Percentiles rank a stretch among this genome's conserved stretches.
These are phyloP conservation scores for Ophiostoma australiae DNA, from an alignment of 2,329 filamentous ascomycete genomes.

Conservation along the genomic window DNA sequence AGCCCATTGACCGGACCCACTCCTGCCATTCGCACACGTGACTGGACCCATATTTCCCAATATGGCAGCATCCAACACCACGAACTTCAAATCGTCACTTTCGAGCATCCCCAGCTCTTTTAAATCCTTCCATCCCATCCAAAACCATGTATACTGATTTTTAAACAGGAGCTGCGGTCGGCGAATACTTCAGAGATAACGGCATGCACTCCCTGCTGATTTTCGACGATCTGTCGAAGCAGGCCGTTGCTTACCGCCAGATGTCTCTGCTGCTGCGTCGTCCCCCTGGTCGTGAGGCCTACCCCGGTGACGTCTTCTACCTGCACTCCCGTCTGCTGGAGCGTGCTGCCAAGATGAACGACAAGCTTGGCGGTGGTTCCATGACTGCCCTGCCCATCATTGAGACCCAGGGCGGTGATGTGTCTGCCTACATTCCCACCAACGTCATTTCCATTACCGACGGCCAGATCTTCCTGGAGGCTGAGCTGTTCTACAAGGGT, in stretches of 20 bases:
- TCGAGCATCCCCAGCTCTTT: neutral
- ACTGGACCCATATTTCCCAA: neutral
- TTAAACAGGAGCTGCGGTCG: constrained; percentile 15
- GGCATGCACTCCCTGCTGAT: constrained; percentile 86
- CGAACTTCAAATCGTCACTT: neutral
- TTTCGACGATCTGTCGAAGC: constrained; percentile 95
- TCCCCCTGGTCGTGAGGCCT: constrained; percentile 97
- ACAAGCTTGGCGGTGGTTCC: constrained; percentile 90
- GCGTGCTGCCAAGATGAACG: constrained; percentile 98
- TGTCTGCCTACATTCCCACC: constrained; percentile 99
- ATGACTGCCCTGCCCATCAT: constrained; percentile 96
- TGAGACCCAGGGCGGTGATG: constrained; percentile 99
- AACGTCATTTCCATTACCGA: constrained; percentile 99
- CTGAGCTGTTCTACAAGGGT: constrained; percentile 99
- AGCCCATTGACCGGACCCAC: neutral
- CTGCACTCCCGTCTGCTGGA: constrained; percentile 98
- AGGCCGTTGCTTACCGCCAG: constrained; percentile 96
- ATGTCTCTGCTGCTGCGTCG: constrained; percentile 98
- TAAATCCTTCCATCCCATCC: neutral
- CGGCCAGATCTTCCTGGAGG: constrained; percentile 99
- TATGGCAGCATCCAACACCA: neutral
- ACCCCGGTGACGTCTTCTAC: constrained; percentile 99
- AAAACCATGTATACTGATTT: neutral
- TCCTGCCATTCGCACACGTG: neutral
- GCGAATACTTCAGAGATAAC: constrained; percentile 72